A percentile compares a stretch with the other conserved stretches of the same genome.
Conservation (phyloP, 2,329 filamentous ascomycete genomes). For the Boeremia exigua region DNA sequence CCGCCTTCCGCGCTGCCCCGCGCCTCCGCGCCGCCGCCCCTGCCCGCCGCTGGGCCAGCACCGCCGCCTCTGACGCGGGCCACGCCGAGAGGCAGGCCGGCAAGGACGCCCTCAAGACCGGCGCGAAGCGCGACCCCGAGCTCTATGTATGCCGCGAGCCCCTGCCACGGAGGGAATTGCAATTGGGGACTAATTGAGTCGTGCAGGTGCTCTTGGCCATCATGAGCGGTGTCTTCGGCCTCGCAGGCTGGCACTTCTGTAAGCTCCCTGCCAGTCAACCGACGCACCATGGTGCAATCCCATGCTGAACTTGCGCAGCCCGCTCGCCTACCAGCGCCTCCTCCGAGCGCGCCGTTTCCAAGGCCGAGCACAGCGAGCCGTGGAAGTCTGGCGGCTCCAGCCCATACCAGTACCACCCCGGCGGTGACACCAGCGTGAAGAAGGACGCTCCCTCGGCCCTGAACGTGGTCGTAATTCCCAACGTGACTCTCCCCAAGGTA, state of each 20-base stretch:
- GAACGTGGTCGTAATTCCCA: constrained; percentile 92
- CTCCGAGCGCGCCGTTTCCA: constrained; percentile 78
- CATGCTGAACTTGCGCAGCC: constrained; percentile 58
- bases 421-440: constrained; percentile 78
- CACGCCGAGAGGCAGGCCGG: constrained; percentile 55
- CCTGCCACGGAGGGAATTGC: neutral
- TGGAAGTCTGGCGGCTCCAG: constrained; percentile 74
- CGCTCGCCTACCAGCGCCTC: constrained; percentile 83
- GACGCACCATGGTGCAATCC: constrained; percentile 3
- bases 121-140: constrained; percentile 73
- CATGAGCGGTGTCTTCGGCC: constrained; percentile 86
- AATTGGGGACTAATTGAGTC: constrained; percentile 30
- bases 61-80: constrained; percentile 27
- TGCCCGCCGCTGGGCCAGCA: constrained; percentile 47
- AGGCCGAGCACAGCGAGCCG: constrained; percentile 81
- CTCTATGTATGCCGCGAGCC: constrained; percentile 66
- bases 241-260: constrained; percentile 92
- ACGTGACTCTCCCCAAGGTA: constrained; percentile 85
- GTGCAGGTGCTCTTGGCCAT: constrained; percentile 84
- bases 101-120: constrained; percentile 63
- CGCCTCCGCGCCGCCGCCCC: constrained; percentile 49
- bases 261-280: constrained; percentile 39
- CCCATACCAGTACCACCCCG: constrained; percentile 74
- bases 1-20: constrained; percentile 55
- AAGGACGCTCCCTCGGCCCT: constrained; percentile 93